Base-by-base conservation (phyloP, 108 stramenopile genomes). In the Cyclotella choctawhatcheeana region DNA sequence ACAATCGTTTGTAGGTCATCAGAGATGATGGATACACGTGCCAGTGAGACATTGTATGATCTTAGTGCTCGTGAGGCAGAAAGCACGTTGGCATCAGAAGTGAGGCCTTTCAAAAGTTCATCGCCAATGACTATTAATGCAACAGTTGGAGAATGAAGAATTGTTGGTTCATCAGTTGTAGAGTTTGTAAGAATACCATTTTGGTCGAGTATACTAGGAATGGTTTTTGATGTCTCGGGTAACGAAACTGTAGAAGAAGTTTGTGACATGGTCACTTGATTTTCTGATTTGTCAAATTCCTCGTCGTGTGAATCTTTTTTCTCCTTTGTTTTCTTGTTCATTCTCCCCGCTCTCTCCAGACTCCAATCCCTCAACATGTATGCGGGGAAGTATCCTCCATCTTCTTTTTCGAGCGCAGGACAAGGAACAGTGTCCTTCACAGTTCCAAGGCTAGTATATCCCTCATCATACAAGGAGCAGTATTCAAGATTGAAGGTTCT, bases 401-500 rank as follows among this genome's bases (percentile, higher is more conserved):
- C 74, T 21, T 70, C 43, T 8, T 83, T 84, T 13, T 74, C 69
- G 43, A 99, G 70, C 26, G 93, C 94, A 5, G 99, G 99, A 79
- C 97, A 98, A 1, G 96, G 97, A 16, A 83, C 31, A 0, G 97
- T 98, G 76, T 97, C 92, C 37, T 91, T 84, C 29, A 88, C 81
- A 10, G 92, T 96, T 16, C 99, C 99, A 32, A 99, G 74, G 53
- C 95, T 88, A 0, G 99, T 99, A 84, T 96, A 99, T 3, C 99
- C 99, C 48, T 86, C 58, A 74, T 98, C 97, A 83, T 99, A 99
- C 17, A 99, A 84, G 24, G 73, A 60, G 75, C 97, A 98, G 74
- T 97, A 97, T 12, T 96, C 95, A 33, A 99, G 79, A 22, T 96
- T 65, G 73, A 89, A 96, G 6, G 74, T 29, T 31, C 97, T 69